Percentiles rank a stretch among this genome's conserved stretches.
Conservation (phyloP, 345 rosid species). For the Murraya paniculata region DNA sequence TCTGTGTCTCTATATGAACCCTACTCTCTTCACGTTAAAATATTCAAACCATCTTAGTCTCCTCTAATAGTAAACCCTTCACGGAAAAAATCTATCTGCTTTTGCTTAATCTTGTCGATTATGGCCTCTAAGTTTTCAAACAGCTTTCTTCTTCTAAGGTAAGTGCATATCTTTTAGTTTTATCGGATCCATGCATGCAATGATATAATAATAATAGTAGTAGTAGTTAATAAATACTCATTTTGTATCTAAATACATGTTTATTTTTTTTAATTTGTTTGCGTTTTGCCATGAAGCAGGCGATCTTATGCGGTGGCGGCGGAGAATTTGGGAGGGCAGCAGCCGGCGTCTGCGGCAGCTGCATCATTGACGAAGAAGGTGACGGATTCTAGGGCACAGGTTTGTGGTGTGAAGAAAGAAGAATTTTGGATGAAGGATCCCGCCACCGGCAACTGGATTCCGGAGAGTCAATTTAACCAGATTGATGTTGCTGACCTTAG, state of each 20-base stretch:
- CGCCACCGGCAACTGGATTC: conserved; percentile 47
- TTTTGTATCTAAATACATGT: not conserved
- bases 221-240: not conserved
- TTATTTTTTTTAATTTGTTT: no score
- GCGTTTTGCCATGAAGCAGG: conserved; percentile 7
- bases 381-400: conserved; percentile 1
- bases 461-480: conserved; percentile 39
- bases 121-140: conserved; percentile 22
- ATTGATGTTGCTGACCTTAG: conserved; percentile 39
- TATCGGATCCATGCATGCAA: not conserved
- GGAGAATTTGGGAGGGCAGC: conserved; percentile 13
- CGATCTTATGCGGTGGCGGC: conserved; percentile 21
- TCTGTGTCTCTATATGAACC: not conserved
- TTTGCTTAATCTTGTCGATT: not conserved
- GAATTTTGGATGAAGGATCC: conserved; percentile 57
- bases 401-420: conserved; percentile 8
- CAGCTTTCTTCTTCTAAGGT: conserved; percentile 22
- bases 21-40: not conserved
- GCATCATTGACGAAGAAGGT: conserved; percentile 9
- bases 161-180: not conserved
- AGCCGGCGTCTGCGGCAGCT: not conserved
- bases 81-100: not conserved
- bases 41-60: not conserved
- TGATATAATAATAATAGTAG: no score
- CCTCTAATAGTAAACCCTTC: not conserved